Conservation (phyloP, 768 basidiomycete genomes). For the Stropharia rugosoannulata region DNA sequence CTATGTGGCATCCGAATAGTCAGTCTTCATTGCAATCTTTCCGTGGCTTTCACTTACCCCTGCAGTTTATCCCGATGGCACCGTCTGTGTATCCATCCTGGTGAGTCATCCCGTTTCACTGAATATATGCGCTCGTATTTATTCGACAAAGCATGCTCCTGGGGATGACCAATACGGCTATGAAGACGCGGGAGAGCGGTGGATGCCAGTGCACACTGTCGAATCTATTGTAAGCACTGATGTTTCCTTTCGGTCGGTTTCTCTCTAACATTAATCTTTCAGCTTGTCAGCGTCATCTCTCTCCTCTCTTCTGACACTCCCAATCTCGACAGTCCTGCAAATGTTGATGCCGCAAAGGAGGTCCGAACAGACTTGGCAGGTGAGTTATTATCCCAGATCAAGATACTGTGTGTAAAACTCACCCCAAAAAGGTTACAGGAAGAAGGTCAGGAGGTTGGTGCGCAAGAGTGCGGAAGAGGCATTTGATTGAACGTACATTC, state of each 20-base stretch:
- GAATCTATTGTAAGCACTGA: constrained; percentile 82
- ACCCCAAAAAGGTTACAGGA: constrained; percentile 71
- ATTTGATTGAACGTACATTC: constrained; percentile 49
- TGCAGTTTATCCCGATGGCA: constrained; percentile 88
- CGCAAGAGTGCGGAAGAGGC: constrained; percentile 89
- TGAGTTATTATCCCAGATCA: constrained; percentile 27
- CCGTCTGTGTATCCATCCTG: constrained; percentile 95
- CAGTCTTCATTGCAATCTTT: constrained; percentile 24
- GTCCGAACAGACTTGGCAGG: constrained; percentile 64
- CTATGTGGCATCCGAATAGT: constrained; percentile 99
- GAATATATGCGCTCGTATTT: background rate
- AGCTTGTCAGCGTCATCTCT: constrained; percentile 97
- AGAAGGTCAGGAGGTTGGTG: constrained; percentile 91
- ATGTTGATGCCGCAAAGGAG: constrained; percentile 94
- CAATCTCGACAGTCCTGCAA: constrained; percentile 91
- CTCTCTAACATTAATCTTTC: constrained; percentile 3
- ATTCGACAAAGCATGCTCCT: constrained; percentile 72
- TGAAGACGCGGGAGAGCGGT: constrained; percentile 95
- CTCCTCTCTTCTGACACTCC: constrained; percentile 90
- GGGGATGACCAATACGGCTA: constrained; percentile 97
- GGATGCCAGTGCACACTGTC: constrained; percentile 96
- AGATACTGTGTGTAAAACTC: constrained; percentile 3
- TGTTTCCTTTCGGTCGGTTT: constrained; percentile 2
- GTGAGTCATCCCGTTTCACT: constrained; percentile 35
- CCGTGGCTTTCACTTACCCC: constrained; percentile 6